A percentile compares a stretch with the other conserved stretches of the same genome.
phyloP scores from a whole-genome alignment of 139 green algal species.

The Penium margaritaceum region DNA sequence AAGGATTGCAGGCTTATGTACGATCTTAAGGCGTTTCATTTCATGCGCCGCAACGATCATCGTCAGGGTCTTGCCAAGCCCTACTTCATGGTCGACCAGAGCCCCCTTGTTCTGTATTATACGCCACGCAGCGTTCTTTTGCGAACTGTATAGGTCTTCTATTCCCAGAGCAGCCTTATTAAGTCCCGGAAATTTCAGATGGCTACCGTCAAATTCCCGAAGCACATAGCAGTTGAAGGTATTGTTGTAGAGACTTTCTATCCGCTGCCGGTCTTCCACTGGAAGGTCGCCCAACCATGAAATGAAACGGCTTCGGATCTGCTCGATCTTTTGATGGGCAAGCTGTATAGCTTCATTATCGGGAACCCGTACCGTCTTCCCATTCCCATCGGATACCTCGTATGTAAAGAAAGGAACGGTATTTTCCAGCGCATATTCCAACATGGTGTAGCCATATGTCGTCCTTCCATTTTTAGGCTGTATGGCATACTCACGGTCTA shows the following conservation, averaged over 20 bases:
- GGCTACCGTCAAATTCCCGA: background rate
- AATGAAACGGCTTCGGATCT: background rate
- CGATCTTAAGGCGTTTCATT: background rate
- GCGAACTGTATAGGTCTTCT: background rate
- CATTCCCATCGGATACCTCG: background rate
- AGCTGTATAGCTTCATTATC: background rate
- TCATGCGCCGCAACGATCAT: background rate
- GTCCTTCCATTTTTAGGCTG: background rate
- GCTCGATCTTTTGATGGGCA: background rate
- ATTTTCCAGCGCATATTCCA: background rate
- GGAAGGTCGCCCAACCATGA: background rate
- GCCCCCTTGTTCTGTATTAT: background rate
- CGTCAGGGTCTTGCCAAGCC: background rate
- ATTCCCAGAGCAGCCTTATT: background rate
- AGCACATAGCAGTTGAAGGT: background rate
- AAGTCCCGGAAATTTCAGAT: background rate
- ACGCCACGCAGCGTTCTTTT: background rate
- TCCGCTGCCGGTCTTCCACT: background rate
- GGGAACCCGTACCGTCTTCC: background rate
- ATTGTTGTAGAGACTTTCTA: background rate
- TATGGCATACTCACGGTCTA: background rate
- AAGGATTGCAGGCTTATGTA: background rate
- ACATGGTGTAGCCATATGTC: background rate
- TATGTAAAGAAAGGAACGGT: background rate
- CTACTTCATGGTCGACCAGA: background rate